Percentiles rank a stretch among this genome's conserved stretches.
These are phyloP conservation scores for Xylariaceae sp. DNA, from an alignment of 2,329 filamentous ascomycete species.

Conservation along the genomic window DNA sequence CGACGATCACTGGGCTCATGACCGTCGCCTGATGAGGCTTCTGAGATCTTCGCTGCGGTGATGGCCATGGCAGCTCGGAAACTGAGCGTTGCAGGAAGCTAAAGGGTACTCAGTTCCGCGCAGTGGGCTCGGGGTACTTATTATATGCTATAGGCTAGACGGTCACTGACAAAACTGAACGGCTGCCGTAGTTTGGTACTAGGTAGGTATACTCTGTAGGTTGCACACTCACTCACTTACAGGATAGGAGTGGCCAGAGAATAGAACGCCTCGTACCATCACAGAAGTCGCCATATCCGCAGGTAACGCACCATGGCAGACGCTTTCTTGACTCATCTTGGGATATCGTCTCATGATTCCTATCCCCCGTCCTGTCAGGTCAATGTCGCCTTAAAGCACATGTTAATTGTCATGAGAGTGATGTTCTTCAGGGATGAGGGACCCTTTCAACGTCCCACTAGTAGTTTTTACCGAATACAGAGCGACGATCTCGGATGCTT, in stretches of 20 bases:
- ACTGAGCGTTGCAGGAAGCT: constrained; percentile 28
- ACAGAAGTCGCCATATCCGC: too few species aligned
- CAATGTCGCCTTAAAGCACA: constrained; percentile 11
- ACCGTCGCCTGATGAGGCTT: constrained; percentile 27
- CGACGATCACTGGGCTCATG: constrained; percentile 16
- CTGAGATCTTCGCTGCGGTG: constrained; percentile 26
- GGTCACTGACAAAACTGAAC: too few species aligned
- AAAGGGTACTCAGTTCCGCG: too few species aligned
- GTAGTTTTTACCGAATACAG: constrained; percentile 8
- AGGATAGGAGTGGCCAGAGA: too few species aligned
- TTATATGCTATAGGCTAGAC: constrained; percentile 1
- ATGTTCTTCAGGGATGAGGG: constrained; percentile 16
- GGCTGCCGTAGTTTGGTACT: constrained; percentile 7
- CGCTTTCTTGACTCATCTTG: constrained; percentile 12
- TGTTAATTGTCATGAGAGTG: constrained; percentile 21
- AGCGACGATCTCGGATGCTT: constrained; percentile 24
- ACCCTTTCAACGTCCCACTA: constrained; percentile 22
- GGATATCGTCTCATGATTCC: constrained; percentile 8
- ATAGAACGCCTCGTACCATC: too few species aligned
- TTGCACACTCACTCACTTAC: too few species aligned
- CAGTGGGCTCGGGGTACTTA: constrained; percentile 1
- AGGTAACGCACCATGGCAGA: too few species aligned
- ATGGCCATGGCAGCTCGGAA: constrained; percentile 15
- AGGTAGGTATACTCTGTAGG: too few species aligned
- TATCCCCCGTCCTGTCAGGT: constrained; percentile 20